These are phyloP conservation scores for Komagataella pastoris DNA, from an alignment of 805 yeast species.

Conservation along the genomic window DNA sequence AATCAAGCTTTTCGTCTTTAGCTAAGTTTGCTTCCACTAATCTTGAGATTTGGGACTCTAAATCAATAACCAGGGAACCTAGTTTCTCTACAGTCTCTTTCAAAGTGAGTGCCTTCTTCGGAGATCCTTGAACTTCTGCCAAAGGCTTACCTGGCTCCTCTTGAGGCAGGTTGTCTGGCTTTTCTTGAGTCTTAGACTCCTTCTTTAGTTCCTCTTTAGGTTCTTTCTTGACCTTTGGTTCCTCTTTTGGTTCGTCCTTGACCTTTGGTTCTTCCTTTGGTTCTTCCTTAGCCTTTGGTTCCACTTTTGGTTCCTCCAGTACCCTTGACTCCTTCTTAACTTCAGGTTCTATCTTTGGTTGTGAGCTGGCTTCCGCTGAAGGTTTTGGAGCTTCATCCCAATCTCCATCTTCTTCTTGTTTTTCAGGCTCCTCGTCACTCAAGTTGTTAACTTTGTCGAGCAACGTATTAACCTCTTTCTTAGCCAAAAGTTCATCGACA, in stretches of 20 bases:
- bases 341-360: not conserved
- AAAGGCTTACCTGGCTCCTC: constrained; percentile 5
- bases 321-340: not conserved
- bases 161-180: not conserved
- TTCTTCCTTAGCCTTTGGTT: not conserved
- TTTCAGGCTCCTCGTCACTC: constrained; percentile 21
- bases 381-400: constrained; percentile 5
- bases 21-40: constrained; percentile 41
- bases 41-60: constrained; percentile 41
- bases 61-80: constrained; percentile 37
- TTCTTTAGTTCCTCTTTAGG: not conserved
- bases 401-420: constrained; percentile 11
- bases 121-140: constrained; percentile 6
- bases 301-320: not conserved
- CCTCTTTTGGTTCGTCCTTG: constrained; percentile 11
- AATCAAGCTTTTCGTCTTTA: constrained; percentile 47
- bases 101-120: constrained; percentile 31
- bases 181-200: not conserved
- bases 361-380: constrained; percentile 11
- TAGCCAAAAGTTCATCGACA: constrained; percentile 34
- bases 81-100: constrained; percentile 62
- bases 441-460: constrained; percentile 28
- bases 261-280: constrained; percentile 6
- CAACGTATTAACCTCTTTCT: constrained; percentile 31
- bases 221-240: constrained; percentile 1